These are phyloP conservation scores for Pseudocercospora crystallina DNA, from an alignment of 2,329 filamentous ascomycete species.

Conservation along the genomic window DNA sequence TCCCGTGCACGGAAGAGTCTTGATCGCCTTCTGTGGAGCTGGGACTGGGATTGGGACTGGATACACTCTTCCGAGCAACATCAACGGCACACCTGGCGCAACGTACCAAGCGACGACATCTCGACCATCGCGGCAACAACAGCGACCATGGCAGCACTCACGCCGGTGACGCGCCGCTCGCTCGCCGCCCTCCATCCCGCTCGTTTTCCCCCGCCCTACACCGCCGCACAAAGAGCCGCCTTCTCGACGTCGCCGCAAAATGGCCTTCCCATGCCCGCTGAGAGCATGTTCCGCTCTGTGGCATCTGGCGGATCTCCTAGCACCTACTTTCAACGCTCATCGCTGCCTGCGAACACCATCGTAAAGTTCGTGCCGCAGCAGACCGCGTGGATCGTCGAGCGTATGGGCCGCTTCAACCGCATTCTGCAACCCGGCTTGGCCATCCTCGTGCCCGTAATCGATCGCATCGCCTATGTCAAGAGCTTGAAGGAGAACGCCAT, in stretches of 20 bases:
- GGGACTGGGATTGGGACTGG: too few relatives aligned
- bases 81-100: too few relatives aligned
- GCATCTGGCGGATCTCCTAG: slow-evolving; percentile 31
- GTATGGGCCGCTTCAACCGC: slow-evolving; percentile 95
- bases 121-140: not conserved
- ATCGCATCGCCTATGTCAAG: slow-evolving; percentile 97
- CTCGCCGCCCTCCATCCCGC: slow-evolving; percentile 35
- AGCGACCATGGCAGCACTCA: slow-evolving; percentile 37
- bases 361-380: slow-evolving; percentile 96
- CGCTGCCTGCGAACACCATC: slow-evolving; percentile 87
- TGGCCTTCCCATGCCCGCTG: slow-evolving; percentile 30
- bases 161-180: slow-evolving; percentile 35
- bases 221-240: slow-evolving; percentile 22
- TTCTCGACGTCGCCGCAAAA: slow-evolving; percentile 29
- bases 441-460: slow-evolving; percentile 83
- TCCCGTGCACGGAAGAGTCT: too few relatives aligned
- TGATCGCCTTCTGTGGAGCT: too few relatives aligned
- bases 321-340: slow-evolving; percentile 46
- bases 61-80: too few relatives aligned
- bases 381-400: slow-evolving; percentile 98
- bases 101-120: not conserved
- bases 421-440: slow-evolving; percentile 91
- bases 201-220: slow-evolving; percentile 29
- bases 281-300: slow-evolving; percentile 36
- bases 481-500: slow-evolving; percentile 93